These are phyloP conservation scores for Fusarium musae DNA, from an alignment of 2,329 filamentous ascomycete species.

Conservation along the genomic window DNA sequence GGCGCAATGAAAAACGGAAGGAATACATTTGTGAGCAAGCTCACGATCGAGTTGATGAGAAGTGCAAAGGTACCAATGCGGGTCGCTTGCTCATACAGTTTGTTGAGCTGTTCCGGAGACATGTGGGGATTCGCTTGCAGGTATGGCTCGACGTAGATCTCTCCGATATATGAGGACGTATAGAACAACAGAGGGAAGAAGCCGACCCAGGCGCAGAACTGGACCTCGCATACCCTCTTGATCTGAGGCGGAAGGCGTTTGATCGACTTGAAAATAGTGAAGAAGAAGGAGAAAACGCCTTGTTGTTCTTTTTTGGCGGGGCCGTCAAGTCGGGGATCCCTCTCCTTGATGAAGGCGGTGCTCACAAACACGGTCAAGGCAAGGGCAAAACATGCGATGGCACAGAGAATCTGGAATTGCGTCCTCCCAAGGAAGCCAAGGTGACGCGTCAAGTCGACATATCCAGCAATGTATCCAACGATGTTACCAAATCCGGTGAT, in stretches of 20 bases:
- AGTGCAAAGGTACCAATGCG: conserved; percentile 90
- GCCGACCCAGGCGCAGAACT: conserved; percentile 91
- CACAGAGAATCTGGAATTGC: conserved; percentile 93
- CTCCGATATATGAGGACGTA: conserved; percentile 91
- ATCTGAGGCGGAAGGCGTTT: conserved; percentile 84
- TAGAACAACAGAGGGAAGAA: conserved; percentile 98
- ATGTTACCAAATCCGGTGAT: conserved; percentile 91
- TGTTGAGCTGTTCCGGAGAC: conserved; percentile 78
- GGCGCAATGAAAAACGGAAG: conserved; percentile 88
- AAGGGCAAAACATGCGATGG: conserved; percentile 82
- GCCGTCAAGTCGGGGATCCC: conserved; percentile 80
- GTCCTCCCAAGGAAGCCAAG: conserved; percentile 85
- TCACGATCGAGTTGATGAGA: conserved; percentile 87
- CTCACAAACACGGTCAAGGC: conserved; percentile 76
- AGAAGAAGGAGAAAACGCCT: conserved; percentile 83
- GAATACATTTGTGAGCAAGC: conserved; percentile 82
- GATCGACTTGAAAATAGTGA: conserved; percentile 79
- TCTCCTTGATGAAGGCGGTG: conserved; percentile 75
- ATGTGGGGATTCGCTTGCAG: conserved; percentile 83
- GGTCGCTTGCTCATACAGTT: conserved; percentile 85
- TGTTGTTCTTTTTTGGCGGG: conserved; percentile 67
- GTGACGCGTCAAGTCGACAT: conserved; percentile 78
- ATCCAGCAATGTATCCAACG: conserved; percentile 87
- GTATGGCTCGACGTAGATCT: conserved; percentile 89
- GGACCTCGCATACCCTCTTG: conserved; percentile 81